Percentiles rank a stretch among this genome's conserved stretches.
phyloP scores from a whole-genome alignment of 495 filamentous ascomycete species.

The Neurospora sp. region DNA sequence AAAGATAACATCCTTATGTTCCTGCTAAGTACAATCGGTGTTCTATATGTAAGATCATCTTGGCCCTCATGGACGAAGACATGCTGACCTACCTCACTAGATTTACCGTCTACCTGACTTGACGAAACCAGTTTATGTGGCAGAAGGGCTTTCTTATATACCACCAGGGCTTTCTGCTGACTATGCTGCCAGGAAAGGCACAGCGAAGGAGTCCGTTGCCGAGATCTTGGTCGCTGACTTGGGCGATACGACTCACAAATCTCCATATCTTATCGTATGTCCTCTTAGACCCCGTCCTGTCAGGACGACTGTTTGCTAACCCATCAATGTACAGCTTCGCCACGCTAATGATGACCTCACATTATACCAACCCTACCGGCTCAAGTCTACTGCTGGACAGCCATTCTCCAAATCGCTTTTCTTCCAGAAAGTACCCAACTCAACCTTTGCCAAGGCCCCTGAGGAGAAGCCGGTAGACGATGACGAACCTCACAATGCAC shows the following conservation, averaged over 20 bases:
- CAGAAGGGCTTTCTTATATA: slow-evolving; percentile 65
- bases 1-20: slow-evolving; percentile 56
- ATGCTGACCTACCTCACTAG: slow-evolving; percentile 22
- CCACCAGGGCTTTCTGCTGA: slow-evolving; percentile 66
- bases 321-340: slow-evolving; percentile 45
- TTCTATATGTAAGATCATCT: slow-evolving; percentile 54
- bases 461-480: slow-evolving; percentile 27
- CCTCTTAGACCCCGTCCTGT: background rate
- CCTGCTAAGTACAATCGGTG: slow-evolving; percentile 57
- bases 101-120: slow-evolving; percentile 56
- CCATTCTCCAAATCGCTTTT: slow-evolving; percentile 43
- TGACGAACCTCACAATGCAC: slow-evolving; percentile 19
- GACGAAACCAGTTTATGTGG: slow-evolving; percentile 47
- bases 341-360: slow-evolving; percentile 69
- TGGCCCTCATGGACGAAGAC: background rate
- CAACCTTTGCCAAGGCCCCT: slow-evolving; percentile 43
- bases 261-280: slow-evolving; percentile 69
- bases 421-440: slow-evolving; percentile 66
- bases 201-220: slow-evolving; percentile 55
- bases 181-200: slow-evolving; percentile 54
- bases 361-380: slow-evolving; percentile 72
- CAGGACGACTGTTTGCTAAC: slow-evolving; percentile 4
- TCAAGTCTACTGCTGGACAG: slow-evolving; percentile 17
- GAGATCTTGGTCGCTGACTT: slow-evolving; percentile 78
- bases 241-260: slow-evolving; percentile 57